Evolutionary conservation across 169 alveolate genomes (phyloP), one percentile per base, ranked within the genome.

Genomic region (Hammondia hammondi): DNA sequence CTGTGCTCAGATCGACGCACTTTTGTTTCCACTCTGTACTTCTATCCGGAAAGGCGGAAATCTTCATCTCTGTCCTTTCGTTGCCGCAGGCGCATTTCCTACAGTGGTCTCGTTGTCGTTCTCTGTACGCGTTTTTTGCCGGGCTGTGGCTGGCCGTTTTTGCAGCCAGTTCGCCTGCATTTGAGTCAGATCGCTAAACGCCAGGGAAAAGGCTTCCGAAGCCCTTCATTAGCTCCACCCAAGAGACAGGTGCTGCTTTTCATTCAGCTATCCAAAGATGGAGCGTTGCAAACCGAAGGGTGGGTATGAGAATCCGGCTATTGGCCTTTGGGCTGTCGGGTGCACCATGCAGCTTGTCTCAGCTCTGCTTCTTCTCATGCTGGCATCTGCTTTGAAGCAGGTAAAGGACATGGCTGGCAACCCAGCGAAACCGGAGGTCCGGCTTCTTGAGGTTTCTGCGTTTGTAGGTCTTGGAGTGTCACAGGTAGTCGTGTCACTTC

Each of bases 301-400:
- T 17, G 87, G 87, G 56, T 77, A 77, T 4, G 87, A 77, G 87
- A 77, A 39, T 32, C 87, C 87, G 29, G 87, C 87, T 21, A 77
- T 77, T 12, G 87, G 87, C 46, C 56, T 77, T 39, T 77, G 87
- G 87, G 87, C 56, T 32, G 32, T 77, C 45, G 87, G 87, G 12
- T 77, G 43, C 56, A 32, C 87, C 48, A 77, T 77, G 87, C 87
- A 77, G 87, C 4, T 77, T 6, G 87, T 77, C 32, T 77, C 87
- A 1, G 45, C 87, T 43, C 27, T 77, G 21, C 27, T 77, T 24
- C 48, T 77, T 37, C 19, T 77, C 6, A 37, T 32, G 21, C 48
- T 77, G 6, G 87, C 87, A 29, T 37, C 56, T 32, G 24, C 87
- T 5, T 14, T 77, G 48, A 24, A 10, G 12, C 2, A 9, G 48